phyloP scores from a whole-genome alignment of 306 rosid genomes.

The Gastrolobium bilobum region DNA sequence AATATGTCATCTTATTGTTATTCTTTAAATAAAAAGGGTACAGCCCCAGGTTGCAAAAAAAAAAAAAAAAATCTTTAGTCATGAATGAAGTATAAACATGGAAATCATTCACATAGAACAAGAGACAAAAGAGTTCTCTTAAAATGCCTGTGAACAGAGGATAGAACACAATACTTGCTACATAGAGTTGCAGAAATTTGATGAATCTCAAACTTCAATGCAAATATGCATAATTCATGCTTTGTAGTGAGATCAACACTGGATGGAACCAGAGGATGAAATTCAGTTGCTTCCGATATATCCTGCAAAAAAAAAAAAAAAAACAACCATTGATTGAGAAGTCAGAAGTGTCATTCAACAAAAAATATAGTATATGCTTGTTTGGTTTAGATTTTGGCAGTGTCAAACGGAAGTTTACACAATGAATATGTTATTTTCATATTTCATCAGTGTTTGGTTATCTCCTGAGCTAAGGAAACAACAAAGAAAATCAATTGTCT shows the following conservation, averaged over 20 bases:
- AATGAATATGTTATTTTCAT: not conserved
- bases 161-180: conserved; percentile 68
- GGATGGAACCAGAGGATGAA: conserved; percentile 72
- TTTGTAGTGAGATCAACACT: conserved; percentile 55
- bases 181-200: conserved; percentile 67
- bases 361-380: not conserved
- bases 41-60: no score
- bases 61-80: no score
- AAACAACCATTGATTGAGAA: conserved; percentile 18
- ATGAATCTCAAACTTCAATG: conserved; percentile 67
- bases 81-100: conserved; percentile 1
- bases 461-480: not conserved
- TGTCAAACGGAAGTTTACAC: conserved; percentile 22
- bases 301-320: conserved; percentile 62
- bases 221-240: conserved; percentile 63
- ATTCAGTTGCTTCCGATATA: conserved; percentile 89
- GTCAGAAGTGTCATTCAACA: not conserved
- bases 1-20: not conserved
- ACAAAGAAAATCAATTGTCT: conserved; percentile 22
- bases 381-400: not conserved
- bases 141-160: conserved; percentile 45
- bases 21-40: not conserved
- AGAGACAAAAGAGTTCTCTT: conserved; percentile 25
- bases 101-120: conserved; percentile 20
- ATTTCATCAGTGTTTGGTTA: not conserved